phyloP scores from a whole-genome alignment of 2,329 filamentous ascomycete genomes.

The Verticillium klebahnii region DNA sequence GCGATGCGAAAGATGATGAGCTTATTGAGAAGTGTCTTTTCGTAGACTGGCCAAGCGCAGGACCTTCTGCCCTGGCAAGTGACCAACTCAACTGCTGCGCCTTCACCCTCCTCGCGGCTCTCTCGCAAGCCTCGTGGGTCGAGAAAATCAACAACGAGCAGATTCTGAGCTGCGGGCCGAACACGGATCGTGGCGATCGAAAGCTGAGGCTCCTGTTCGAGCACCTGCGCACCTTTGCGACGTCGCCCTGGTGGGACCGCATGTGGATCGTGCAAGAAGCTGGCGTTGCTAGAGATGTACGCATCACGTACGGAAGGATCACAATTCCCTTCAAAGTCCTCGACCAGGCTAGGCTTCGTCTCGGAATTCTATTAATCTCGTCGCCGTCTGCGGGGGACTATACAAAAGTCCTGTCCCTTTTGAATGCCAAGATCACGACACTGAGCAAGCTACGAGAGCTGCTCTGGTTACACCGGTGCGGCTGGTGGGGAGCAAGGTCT shows the following conservation, averaged over 20 bases:
- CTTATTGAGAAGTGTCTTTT: neutral
- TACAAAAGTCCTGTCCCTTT: constrained; percentile 4
- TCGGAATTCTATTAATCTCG: neutral
- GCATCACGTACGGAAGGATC: constrained; percentile 5
- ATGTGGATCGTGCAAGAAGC: constrained; percentile 15
- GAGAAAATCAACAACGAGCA: neutral
- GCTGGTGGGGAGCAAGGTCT: too few species aligned
- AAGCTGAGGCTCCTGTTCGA: neutral
- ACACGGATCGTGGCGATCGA: neutral
- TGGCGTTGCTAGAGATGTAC: constrained; percentile 5
- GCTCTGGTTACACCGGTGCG: neutral
- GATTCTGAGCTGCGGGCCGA: neutral
- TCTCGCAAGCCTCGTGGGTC: neutral
- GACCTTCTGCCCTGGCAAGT: neutral
- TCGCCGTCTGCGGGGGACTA: neutral
- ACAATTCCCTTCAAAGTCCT: constrained; percentile 3
- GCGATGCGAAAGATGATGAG: neutral
- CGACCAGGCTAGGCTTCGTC: neutral
- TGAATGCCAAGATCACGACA: neutral
- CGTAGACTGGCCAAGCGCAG: neutral
- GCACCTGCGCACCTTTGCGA: constrained; percentile 1
- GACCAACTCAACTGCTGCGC: constrained; percentile 3
- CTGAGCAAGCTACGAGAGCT: constrained; percentile 4
- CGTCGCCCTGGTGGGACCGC: constrained; percentile 10
- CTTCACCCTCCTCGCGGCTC: neutral